Evolutionary conservation across 306 rosid genomes (phyloP), one percentile per base, ranked within the genome.

Genomic region (Vigna reflexopilosa): DNA sequence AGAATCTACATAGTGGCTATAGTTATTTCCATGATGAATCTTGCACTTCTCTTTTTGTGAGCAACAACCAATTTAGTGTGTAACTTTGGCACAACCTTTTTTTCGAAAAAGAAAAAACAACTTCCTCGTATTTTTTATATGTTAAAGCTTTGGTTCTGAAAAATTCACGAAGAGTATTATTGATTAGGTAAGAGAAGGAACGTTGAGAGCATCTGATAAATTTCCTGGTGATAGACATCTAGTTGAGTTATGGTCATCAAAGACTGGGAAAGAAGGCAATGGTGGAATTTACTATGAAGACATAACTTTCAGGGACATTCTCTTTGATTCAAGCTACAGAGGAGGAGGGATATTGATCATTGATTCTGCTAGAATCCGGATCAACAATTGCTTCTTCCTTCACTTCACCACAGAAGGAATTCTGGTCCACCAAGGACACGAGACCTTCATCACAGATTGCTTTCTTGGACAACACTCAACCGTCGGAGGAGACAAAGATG

Each of bases 381-480:
- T 91, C 75, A 83, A 74, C 86, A 83, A 86, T 32, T 91, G 96
- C 42, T 89, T 87, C 88, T 91, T 91, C 73, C 86, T 86, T 7
- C 92, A 87, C 82, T 89, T 91, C 87, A 83, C 92, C 50, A 86
- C 90, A 1, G 57, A 91, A 57, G 91, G 93, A 14, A 88, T 89
- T 30, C 52, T 87, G 2, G 97, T 88, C 28, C 83, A 89, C 24
- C 78, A 76, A 14, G 92, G 97, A 10, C 97, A 88, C 0, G 92
- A 89, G 54, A 91, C 89, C 54, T 88, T 75, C 84, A 82, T 91
- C 51, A 86, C 91, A 30, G 80, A 84, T 44, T 79, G 86, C 44
- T 91, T 91, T 79, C 80, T 91, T 19, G 97, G 91, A 40, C 93
- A 91, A 11, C 88, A 85, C 81, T 85, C 92, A 20, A 87, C 92